A percentile compares a stretch with the other conserved stretches of the same genome.
These are phyloP conservation scores for Betula pendula DNA, from an alignment of 306 rosid genomes.

Conservation along the genomic window DNA sequence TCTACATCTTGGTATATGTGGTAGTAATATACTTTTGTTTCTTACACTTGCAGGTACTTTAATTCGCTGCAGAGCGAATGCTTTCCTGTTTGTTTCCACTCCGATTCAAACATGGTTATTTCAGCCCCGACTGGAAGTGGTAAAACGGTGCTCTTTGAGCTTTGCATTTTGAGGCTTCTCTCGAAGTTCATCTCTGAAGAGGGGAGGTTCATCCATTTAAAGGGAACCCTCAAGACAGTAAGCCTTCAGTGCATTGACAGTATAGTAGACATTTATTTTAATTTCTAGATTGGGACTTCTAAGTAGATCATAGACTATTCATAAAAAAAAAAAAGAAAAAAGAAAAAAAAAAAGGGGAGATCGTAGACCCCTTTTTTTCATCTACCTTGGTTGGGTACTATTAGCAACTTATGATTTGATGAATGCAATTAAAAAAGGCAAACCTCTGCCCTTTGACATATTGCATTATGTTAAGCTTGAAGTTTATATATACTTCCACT, in stretches of 20 bases:
- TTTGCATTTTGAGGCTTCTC: constrained; percentile 89
- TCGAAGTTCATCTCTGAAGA: constrained; percentile 67
- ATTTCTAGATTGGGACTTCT: neutral
- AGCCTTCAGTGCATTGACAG: constrained; percentile 30
- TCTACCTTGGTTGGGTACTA: neutral
- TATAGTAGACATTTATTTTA: constrained; percentile 1
- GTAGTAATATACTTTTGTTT: neutral
- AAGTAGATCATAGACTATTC: neutral
- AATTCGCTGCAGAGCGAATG: constrained; percentile 98
- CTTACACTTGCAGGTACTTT: constrained; percentile 61
- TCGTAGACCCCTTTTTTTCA: neutral
- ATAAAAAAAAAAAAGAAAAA: too few species aligned
- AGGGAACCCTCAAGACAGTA: constrained; percentile 93
- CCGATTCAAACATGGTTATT: constrained; percentile 86
- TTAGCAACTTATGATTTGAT: neutral
- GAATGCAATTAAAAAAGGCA: constrained; percentile 6
- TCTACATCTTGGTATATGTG: neutral
- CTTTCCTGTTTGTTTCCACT: constrained; percentile 83
- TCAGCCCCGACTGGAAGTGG: constrained; percentile 99
- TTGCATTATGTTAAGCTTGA: constrained; percentile 31
- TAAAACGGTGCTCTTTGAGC: constrained; percentile 94
- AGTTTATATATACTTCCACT: constrained; percentile 22
- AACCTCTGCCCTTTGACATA: constrained; percentile 23
- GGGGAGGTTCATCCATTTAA: constrained; percentile 57
- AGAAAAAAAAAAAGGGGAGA: too few species aligned